Base-by-base conservation (phyloP, 23 red algal species). In the Cyanidiococcus yangmingshanensis region DNA sequence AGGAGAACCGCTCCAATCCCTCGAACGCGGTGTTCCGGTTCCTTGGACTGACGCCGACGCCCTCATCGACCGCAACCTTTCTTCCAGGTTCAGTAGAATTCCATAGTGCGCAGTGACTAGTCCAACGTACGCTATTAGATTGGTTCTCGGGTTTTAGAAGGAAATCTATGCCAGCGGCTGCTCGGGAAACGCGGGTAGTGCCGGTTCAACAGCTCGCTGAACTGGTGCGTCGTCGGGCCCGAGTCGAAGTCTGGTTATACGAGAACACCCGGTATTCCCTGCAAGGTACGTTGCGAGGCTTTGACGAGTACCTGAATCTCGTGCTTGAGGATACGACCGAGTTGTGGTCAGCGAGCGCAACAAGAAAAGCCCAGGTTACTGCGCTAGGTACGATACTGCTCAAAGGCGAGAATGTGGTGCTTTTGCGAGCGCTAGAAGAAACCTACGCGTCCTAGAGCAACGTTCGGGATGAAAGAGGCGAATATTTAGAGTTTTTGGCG, bases 331-430 rank as follows among this genome's bases (percentile, higher is more conserved):
- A 71, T 30, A 35, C 63, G 16, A 29, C 27, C 12, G 63, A 71
- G 32, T 7, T 17, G 63, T 54, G 45, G 45, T 7, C 12, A 54
- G 7, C 3, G 3, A 71, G 16, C 27, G 63, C n/a, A 35, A 25
- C 3, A 29, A 12, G 7, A 3, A 35, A 25, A 7, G 16, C 16
- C 3, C 63, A 7, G 63, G 7, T 29, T 12, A 30, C 27, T 35
- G n/a, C 63, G 7, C 32, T 91, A 2, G 89, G 89, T 18, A 67
- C 77, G 41, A 85, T 86, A 50, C 79, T 91, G 80, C 79, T 86
- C 58, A 91, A 91, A 41, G 89, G 89, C n/a, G 89, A 91, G 37
- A 86, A 82, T 74, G 82, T 91, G 2, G 40, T 77, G 30, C 75
- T 77, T 2, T 2, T 50, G 21, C 38, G 75, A 26, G 21, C 75